Conservation (phyloP, 179 eudicot species). For the Heliamphora pulchella region DNA sequence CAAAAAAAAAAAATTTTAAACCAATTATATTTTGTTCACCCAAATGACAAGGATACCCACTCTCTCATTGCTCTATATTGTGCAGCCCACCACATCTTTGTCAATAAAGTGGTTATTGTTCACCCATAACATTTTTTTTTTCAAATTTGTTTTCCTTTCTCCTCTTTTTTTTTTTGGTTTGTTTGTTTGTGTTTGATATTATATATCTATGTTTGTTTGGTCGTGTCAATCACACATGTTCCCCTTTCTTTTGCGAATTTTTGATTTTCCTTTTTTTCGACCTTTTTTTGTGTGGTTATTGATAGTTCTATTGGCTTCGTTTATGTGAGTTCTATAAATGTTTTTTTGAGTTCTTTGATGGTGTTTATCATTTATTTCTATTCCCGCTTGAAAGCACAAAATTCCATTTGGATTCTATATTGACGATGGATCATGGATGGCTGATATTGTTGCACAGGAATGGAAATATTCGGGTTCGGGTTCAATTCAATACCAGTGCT, state of each 20-base stretch:
- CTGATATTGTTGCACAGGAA: neutral
- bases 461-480: neutral
- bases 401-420: neutral
- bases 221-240: neutral
- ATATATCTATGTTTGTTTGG: too few relatives aligned
- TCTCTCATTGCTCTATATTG: too few relatives aligned
- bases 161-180: too few relatives aligned
- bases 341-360: neutral
- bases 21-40: too few relatives aligned
- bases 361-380: neutral
- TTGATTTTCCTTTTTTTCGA: neutral
- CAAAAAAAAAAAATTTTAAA: too few relatives aligned
- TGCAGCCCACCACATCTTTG: too few relatives aligned
- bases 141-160: too few relatives aligned
- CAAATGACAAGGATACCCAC: too few relatives aligned
- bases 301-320: neutral
- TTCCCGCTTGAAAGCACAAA: neutral
- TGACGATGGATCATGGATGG: neutral
- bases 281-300: neutral
- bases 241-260: neutral
- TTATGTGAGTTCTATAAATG: neutral
- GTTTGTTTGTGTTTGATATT: too few relatives aligned
- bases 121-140: too few relatives aligned
- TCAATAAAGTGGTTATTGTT: too few relatives aligned
- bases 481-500: too few relatives aligned